Evolutionary conservation across 139 green algal species (phyloP).

Genomic region (Nannochloris sp.): DNA sequence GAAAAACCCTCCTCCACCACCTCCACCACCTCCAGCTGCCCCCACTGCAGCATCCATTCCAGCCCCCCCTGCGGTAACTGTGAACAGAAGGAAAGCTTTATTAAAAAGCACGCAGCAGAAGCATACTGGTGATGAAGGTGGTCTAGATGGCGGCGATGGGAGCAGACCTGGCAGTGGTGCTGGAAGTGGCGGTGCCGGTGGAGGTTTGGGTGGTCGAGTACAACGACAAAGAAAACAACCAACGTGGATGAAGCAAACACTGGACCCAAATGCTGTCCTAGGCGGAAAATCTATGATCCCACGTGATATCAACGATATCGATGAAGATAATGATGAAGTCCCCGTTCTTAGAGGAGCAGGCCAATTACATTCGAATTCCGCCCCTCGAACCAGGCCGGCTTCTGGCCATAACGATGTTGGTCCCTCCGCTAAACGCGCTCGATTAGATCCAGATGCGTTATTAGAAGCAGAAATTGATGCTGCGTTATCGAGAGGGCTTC

Average conservation of each 20-base stretch:
- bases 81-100: too few species aligned
- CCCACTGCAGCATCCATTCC: too few species aligned
- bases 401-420: neutral
- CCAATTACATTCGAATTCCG: neutral
- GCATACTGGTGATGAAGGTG: too few species aligned
- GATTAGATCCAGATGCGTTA: neutral
- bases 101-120: too few species aligned
- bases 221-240: slow-evolving; percentile 31
- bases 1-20: too few species aligned
- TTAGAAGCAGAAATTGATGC: neutral
- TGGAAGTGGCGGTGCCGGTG: too few species aligned
- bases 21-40: too few species aligned
- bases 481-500: neutral
- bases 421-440: neutral
- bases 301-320: neutral
- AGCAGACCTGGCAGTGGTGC: too few species aligned
- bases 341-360: neutral
- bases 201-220: too few species aligned
- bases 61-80: too few species aligned
- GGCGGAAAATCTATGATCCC: slow-evolving; percentile 11
- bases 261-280: slow-evolving; percentile 30
- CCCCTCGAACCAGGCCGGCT: slow-evolving; percentile 1
- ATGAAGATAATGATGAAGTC: neutral
- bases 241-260: slow-evolving; percentile 37
- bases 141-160: too few species aligned